Evolutionary conservation across 768 basidiomycete genomes (phyloP).

Genomic region (Rhodotorula diobovata): DNA sequence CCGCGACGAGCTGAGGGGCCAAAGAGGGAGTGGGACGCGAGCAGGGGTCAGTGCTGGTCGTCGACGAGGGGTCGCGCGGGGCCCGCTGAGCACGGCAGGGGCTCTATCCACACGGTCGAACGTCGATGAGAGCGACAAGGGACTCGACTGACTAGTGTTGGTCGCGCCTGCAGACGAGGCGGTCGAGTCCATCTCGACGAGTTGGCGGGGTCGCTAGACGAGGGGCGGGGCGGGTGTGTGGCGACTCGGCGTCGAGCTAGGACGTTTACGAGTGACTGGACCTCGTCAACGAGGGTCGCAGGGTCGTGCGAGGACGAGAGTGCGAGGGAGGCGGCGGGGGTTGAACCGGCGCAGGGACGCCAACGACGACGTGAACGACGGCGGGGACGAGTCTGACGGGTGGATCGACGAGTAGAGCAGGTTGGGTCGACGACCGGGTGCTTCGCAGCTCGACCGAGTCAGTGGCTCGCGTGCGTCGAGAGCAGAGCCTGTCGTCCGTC

Average conservation of each 20-base stretch:
- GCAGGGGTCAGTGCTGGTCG: background rate
- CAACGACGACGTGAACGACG: too few species aligned
- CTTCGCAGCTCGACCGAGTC: background rate
- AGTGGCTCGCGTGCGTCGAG: too few species aligned
- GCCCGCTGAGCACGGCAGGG: background rate
- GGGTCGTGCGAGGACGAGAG: too few species aligned
- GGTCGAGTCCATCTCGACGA: background rate
- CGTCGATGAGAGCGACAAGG: background rate
- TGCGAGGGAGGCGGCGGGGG: too few species aligned
- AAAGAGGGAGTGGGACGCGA: background rate
- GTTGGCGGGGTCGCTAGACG: too few species aligned
- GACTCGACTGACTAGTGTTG: background rate
- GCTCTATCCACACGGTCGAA: too few species aligned
- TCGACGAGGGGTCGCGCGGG: background rate
- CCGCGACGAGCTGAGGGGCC: background rate
- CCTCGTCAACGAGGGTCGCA: too few species aligned
- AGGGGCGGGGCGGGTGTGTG: background rate
- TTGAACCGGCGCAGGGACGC: background rate
- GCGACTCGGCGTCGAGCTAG: background rate
- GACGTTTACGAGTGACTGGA: too few species aligned
- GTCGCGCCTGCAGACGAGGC: background rate
- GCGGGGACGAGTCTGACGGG: too few species aligned
- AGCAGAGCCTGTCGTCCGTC: too few species aligned
- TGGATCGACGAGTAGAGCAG: background rate
- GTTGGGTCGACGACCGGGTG: background rate